A percentile compares a stretch with the other conserved stretches of the same genome.
Evolutionary conservation across 2,329 filamentous ascomycete species (phyloP).

Genomic region (Alternaria consortialis): DNA sequence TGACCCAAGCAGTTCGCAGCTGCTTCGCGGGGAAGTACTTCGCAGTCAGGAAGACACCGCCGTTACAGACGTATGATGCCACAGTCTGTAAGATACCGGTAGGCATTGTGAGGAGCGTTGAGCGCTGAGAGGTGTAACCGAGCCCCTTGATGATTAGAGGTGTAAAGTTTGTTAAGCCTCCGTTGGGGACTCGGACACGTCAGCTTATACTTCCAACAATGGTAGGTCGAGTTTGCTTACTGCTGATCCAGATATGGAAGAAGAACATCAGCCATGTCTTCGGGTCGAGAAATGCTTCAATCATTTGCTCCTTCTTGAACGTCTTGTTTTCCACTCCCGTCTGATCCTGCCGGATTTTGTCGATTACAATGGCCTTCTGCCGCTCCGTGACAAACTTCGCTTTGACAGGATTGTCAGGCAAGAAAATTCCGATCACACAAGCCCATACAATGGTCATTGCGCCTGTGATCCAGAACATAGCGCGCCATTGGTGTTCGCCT

Average conservation of each 20-base stretch:
- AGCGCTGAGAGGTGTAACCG: slow-evolving; percentile 47
- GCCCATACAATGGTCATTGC: slow-evolving; percentile 43
- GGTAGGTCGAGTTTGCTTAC: not conserved
- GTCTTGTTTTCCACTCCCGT: slow-evolving; percentile 60
- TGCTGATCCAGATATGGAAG: slow-evolving; percentile 41
- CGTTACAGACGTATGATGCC: slow-evolving; percentile 51
- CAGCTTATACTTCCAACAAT: not conserved
- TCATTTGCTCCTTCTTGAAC: slow-evolving; percentile 56
- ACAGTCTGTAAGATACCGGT: slow-evolving; percentile 45
- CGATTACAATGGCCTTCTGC: slow-evolving; percentile 43
- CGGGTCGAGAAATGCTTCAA: slow-evolving; percentile 55
- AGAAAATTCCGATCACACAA: slow-evolving; percentile 43
- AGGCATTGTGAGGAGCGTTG: slow-evolving; percentile 37
- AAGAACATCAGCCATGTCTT: slow-evolving; percentile 50
- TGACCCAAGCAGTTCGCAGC: slow-evolving; percentile 32
- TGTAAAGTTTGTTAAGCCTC: slow-evolving; percentile 47
- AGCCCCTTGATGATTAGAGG: slow-evolving; percentile 42
- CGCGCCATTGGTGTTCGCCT: slow-evolving; percentile 48
- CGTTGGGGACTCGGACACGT: slow-evolving; percentile 38
- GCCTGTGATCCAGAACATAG: slow-evolving; percentile 52
- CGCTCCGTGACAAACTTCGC: slow-evolving; percentile 44
- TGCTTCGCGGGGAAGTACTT: slow-evolving; percentile 36
- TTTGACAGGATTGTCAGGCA: slow-evolving; percentile 53
- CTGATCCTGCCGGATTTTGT: slow-evolving; percentile 54
- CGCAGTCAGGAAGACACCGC: slow-evolving; percentile 46